phyloP scores from a whole-genome alignment of 768 basidiomycete genomes.

The Termitomyces sp. region DNA sequence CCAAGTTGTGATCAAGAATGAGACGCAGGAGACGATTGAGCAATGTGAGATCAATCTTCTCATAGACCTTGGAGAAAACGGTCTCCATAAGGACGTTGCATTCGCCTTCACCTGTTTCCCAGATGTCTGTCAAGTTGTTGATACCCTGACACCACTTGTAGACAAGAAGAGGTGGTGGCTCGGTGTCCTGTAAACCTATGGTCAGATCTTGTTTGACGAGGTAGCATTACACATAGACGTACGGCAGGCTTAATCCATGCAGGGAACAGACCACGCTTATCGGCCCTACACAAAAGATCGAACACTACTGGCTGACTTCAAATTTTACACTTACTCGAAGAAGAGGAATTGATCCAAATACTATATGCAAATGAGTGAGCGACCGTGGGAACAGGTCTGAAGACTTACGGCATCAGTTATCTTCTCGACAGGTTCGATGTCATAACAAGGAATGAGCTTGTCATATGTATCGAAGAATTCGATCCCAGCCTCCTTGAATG shows the following conservation, averaged over 20 bases:
- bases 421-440: slow-evolving; percentile 99
- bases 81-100: slow-evolving; percentile 99
- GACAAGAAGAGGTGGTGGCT: slow-evolving; percentile 93
- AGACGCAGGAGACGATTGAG: slow-evolving; percentile 93
- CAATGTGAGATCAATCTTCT: slow-evolving; percentile 96
- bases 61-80: slow-evolving; percentile 94
- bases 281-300: slow-evolving; percentile 45
- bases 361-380: slow-evolving; percentile 26
- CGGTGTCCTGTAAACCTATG: slow-evolving; percentile 57
- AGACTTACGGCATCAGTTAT: slow-evolving; percentile 89
- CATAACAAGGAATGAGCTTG: slow-evolving; percentile 97
- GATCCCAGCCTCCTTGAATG: slow-evolving; percentile 98
- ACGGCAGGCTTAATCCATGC: slow-evolving; percentile 97
- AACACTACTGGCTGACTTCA: background rate
- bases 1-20: slow-evolving; percentile 97
- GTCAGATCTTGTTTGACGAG: background rate
- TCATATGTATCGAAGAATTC: slow-evolving; percentile 98
- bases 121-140: slow-evolving; percentile 96
- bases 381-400: background rate
- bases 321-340: slow-evolving; percentile 60
- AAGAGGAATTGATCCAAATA: slow-evolving; percentile 98
- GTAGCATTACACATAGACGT: slow-evolving; percentile 14
- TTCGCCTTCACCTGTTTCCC: slow-evolving; percentile 98
- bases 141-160: slow-evolving; percentile 99
- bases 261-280: slow-evolving; percentile 97